Base-by-base conservation (phyloP, 495 filamentous ascomycete genomes). In the Coniosporium apollinis region DNA sequence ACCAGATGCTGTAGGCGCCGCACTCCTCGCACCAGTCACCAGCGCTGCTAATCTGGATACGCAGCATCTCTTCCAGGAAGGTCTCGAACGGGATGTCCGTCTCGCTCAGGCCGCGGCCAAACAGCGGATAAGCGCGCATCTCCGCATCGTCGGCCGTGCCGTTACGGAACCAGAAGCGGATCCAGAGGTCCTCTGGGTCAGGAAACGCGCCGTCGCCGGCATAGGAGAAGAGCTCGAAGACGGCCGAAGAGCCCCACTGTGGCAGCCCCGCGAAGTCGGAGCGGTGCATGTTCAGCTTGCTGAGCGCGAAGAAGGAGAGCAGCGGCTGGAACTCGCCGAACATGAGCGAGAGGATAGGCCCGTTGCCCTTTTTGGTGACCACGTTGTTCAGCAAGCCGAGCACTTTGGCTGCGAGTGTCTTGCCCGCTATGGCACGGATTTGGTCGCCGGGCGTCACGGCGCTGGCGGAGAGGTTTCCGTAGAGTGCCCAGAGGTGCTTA, bases 131-230 rank as follows among this genome's bases (percentile, higher is more conserved):
- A 5, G 63, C 42, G 3, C 47, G 50, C 14, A 74, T 62, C 4
- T 58, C 49, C n/a, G 46, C 48, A 13, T 58, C 51, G 11, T 67
- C 62, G 1, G 36, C 34, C 3, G 44, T 49, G 32, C 78, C 79
- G 50, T 92, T 92, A 38, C 70, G 67, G 56, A 85, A 72, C 15
- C 76, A 60, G 58, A 87, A 84, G 25, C 81, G 74, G n/a, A 92
- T 73, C 43, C 59, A 71, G 33, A 89, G 65, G 25, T 80, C 62
- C 17, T 66, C 56, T 10, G 54, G 37, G 26, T 44, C 46, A 0
- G 78, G 77, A 35, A 67, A 80, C 47, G 40, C 42, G 20, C 29
- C 22, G 43, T 17, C 31, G 11, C 39, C 49, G 38, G 21, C 31
- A 18, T 41, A 60, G 44, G 72, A 78, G 45, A 76, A 75, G 4